Conservation (phyloP, 1,284 basidiomycete species). For the Sanghuangporus baumii region DNA sequence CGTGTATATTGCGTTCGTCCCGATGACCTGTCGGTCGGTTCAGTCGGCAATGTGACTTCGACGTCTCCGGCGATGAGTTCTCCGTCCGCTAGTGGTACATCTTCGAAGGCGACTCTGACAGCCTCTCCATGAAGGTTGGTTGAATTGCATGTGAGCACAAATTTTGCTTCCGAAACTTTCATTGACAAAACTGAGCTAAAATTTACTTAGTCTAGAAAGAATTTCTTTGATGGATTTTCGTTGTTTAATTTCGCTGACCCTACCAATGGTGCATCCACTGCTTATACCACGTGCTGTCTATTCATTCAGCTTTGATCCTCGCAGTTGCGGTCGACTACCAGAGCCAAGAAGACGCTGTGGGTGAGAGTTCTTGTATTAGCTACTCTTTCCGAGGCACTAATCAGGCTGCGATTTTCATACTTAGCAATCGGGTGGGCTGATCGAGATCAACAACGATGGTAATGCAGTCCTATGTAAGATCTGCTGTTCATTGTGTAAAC, state of each 20-base stretch:
- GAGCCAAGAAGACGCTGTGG: constrained; percentile 48
- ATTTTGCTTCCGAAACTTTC: not conserved
- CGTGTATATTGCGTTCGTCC: constrained; percentile 16
- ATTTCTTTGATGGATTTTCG: constrained; percentile 78
- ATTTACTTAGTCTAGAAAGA: constrained; percentile 45
- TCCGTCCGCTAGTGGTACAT: constrained; percentile 5
- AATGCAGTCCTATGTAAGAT: constrained; percentile 59
- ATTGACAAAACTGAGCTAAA: not conserved
- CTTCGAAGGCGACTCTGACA: constrained; percentile 3
- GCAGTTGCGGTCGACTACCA: constrained; percentile 38
- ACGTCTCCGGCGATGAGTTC: constrained; percentile 16
- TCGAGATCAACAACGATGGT: constrained; percentile 58
- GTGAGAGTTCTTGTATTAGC: constrained; percentile 10
- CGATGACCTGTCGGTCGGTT: not conserved
- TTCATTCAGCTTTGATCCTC: not conserved
- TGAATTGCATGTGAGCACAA: constrained; percentile 11
- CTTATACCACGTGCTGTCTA: not conserved
- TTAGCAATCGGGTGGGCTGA: constrained; percentile 45
- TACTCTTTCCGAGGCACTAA: not conserved
- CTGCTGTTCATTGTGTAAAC: not conserved
- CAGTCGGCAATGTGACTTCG: not conserved
- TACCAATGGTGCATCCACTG: constrained; percentile 56
- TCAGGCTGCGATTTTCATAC: constrained; percentile 8
- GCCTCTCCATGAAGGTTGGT: constrained; percentile 15
- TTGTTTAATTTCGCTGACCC: constrained; percentile 74